Evolutionary conservation across 768 basidiomycete species (phyloP), one percentile per base, ranked within the genome.

Genomic region (Rhodosporidiobolus sp.): DNA sequence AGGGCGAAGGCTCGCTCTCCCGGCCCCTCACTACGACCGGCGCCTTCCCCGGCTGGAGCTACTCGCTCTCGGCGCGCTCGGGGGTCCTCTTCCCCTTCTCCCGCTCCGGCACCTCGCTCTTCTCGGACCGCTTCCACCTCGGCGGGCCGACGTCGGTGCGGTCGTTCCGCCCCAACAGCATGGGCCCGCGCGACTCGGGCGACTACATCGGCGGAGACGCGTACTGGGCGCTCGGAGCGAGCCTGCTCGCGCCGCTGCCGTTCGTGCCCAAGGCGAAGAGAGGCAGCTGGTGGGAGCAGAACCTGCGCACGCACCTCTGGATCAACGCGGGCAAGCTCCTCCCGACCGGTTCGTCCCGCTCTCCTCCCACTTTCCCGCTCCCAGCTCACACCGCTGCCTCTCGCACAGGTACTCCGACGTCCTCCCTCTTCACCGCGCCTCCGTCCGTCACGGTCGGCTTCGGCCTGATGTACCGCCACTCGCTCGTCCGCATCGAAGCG

Each of bases 101-200:
- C 46, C 3, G 32, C n/a, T 59, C 45, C 12, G 17, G 63, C 61
- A 52, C 50, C 0, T 82, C 67, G 70, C 85, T 87, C 32, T 89
- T 91, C 77, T 85, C 88, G 2, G 96, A 99, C 81, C 87, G 93
- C 10, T 93, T 93, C 80, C 94, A 95, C 75, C 85, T 97, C 0
- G 96, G 96, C 34, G 96, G 96, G 0, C 94, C 96, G 0, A 86
- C 89, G 12, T 91, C 88, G 64, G 84, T 98, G 0, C 84, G 96
- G 10, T 86, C 87, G 62, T 94, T 95, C 82, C 85, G 85, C 55
- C 83, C 84, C 11, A 91, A 90, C 78, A 84, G 88, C 7, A 83
- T 96, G 82, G 94, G 94, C 9, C 88, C 90, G 0, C 85, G 84
- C 30, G 91, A 94, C 32, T 35, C 65, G 19, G 70, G 82, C n/a